These are phyloP conservation scores for Penicillium cinerascens DNA, from an alignment of 495 filamentous ascomycete genomes.

Conservation along the genomic window DNA sequence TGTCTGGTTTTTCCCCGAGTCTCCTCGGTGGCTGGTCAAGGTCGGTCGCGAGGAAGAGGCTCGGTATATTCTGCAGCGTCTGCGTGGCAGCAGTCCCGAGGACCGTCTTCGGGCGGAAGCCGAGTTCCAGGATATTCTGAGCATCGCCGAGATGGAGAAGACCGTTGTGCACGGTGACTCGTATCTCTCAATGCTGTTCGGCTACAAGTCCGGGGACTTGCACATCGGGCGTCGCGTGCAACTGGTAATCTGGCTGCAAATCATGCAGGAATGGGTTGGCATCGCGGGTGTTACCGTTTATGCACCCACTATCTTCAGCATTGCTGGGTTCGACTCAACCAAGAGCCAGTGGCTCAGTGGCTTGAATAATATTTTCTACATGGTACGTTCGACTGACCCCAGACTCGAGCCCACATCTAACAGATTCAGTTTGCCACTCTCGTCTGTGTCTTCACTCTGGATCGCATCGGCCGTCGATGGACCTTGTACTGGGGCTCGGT, in stretches of 20 bases:
- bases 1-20: constrained; percentile 65
- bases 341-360: constrained; percentile 67
- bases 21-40: constrained; percentile 62
- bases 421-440: constrained; percentile 50
- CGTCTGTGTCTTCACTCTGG: constrained; percentile 65
- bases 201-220: constrained; percentile 57
- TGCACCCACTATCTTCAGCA: constrained; percentile 63
- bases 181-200: constrained; percentile 63
- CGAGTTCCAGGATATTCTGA: constrained; percentile 62
- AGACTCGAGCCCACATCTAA: background rate
- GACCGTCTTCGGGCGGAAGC: constrained; percentile 52
- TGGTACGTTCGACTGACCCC: constrained; percentile 20
- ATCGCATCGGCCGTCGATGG: constrained; percentile 65
- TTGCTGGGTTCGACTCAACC: constrained; percentile 57
- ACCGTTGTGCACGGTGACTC: constrained; percentile 48
- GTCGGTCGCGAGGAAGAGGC: constrained; percentile 60
- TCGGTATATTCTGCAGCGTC: constrained; percentile 56
- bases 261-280: constrained; percentile 71
- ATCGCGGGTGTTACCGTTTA: constrained; percentile 70
- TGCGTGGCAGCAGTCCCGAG: constrained; percentile 56
- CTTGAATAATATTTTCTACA: constrained; percentile 66
- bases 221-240: constrained; percentile 65
- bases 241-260: constrained; percentile 68
- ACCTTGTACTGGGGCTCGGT: constrained; percentile 65
- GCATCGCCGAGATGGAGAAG: constrained; percentile 55